Base-by-base conservation (phyloP, 345 rosid genomes). In the Erucastrum elatum region DNA sequence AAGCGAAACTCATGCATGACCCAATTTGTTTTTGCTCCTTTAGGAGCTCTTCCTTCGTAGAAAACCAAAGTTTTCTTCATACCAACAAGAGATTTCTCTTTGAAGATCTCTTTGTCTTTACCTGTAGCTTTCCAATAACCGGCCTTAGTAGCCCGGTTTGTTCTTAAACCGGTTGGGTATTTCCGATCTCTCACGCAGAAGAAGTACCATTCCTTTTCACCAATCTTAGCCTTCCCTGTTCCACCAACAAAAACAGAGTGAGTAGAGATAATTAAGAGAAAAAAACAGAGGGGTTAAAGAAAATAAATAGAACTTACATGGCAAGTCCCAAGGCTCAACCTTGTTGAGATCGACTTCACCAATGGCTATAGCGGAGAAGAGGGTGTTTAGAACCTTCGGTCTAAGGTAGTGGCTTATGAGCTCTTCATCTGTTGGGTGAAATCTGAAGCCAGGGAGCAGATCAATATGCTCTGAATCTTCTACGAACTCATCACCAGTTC, bases 271-370 rank as follows among this genome's bases (percentile, higher is more conserved):
- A 46, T 46, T 1, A 46, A 6, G 13, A 16, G 12, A 44, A 46
- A 4, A n/a, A 35, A 17, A 26, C 8, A 70, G 17, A 77, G 49
- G 29, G 16, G 8, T 21, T 34, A 2, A 16, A 55, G 3, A 49
- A 64, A 4, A 2, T 12, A 59, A 53, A 21, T 9, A 10, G 29
- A 58, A 78, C 90, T 80, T 82, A 94, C 98, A 82, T 0, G 93
- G 97, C 79, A 94, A 77, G 78, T 94, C 98, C 98, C 98, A 94
- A 1, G 98, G 98, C 44, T 94, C 98, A 64, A 83, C 84, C 94
- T 89, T 90, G 83, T 90, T 94, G 78, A 94, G 84, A 85, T 94
- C 96, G 35, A 82, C 98, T 76, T 94, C 96, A 55, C 86, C 91
- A 68, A 94, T 76, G 59, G 98, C 96, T 72, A 76, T 7, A 27